Base-by-base conservation (phyloP, 2,329 filamentous ascomycete genomes). In the Pezizomycotina sp. region DNA sequence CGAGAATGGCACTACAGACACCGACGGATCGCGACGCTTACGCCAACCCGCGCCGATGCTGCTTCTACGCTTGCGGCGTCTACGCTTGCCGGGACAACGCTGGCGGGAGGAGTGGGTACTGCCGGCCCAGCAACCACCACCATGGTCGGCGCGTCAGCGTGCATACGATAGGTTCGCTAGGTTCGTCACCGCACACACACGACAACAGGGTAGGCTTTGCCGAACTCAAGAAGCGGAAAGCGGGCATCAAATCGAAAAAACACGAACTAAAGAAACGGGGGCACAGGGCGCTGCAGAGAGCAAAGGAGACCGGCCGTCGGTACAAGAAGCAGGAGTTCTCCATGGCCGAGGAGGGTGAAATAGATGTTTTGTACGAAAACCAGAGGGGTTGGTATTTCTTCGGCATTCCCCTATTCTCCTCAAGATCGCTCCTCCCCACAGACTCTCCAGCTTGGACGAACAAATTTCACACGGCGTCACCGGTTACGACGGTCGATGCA, bases 331-430 rank as follows among this genome's bases (percentile, higher is more conserved):
- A 51, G 27, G 35, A 39, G 28, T 26, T 43, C 24, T n/a, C n/a
- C n/a, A 24, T 36, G 25, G 32, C 38, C 9, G 36, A 36, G 16
- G 41, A 46, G 19, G 45, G 48, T 2, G 74, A 69, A 18, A 72
- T 95, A 43, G 89, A 98, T 46, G 69, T 95, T 4, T 64, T 98
- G 0, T 95, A 92, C 57, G 89, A 98, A 56, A 98, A 98, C 53
- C 80, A 98, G 60, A 71, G 89, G 38, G 89, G 89, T 6, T 74
- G 72, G 24, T 92, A 93, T 53, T 64, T 92, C 44, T 95, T 86
- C 51, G 86, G 89, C 18, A 69, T 83, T 8, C 75, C 84, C 0
- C 66, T 91, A n/a, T 98, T 93, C 62, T 92, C 84, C 1, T 69
- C 73, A 5, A 77, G 75, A 45, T 86, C 84, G 2, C 66, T 98